Evolutionary conservation across 257 asterid species (phyloP), one percentile per base, ranked within the genome.

Genomic region (Jasminum sambac): DNA sequence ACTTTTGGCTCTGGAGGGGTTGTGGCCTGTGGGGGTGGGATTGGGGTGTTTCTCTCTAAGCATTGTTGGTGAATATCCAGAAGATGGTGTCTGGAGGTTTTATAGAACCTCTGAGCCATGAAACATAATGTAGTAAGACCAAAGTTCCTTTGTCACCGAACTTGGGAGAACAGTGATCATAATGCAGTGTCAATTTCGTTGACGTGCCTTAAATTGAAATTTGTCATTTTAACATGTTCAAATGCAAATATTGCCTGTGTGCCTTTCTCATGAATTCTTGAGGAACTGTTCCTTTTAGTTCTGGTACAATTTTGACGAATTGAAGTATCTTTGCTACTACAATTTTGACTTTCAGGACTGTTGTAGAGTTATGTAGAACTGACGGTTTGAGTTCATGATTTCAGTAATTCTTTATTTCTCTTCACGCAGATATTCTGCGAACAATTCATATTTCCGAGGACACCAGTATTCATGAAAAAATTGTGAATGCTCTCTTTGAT

Each of bases 361-460:
- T 10, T 69, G 16, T 77, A 55, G 46, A 46, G 23, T 37, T 76
- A 68, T 66, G 26, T 44, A 66, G 19, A 66, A 64, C 61, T 52
- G 37, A 73, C 63, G 70, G 38, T 74, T 75, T 69, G 13, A 50
- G 75, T 63, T 64, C 59, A 59, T 66, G 70, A 64, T 70, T 63
- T 68, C 41, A 69, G 61, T 38, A 55, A 76, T 46, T 46, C 8
- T 3, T 4, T 55, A 64, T 72, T 66, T 75, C 64, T 57, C 50
- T 52, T 57, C 80, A 60, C 83, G 84, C 89, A 93, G 97, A 87
- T 85, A 77, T 91, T 63, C 77, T 91, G 14, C 83, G 90, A 66
- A 88, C 95, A 75, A 83, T 94, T 80, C 96, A 94, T 78, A 80
- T 80, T 79, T 82, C 95, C 38, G 99, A 94, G 78, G 96, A 91